Evolutionary conservation across 176 grass and related monocot species (phyloP), one percentile per base, ranked within the genome.

Genomic region (Ensete ventricosum): DNA sequence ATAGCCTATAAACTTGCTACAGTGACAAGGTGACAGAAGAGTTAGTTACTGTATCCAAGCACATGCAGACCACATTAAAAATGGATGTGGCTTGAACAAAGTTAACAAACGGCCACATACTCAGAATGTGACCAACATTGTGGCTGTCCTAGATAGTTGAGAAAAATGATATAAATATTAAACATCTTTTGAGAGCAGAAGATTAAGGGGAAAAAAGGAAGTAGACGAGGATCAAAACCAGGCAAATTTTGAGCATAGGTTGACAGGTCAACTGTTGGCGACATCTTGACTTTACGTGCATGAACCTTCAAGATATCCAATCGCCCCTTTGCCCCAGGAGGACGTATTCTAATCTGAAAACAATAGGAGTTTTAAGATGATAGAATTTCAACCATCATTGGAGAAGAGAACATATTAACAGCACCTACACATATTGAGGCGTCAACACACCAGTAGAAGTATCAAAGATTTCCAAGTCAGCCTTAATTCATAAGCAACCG

Each of bases 301-400:
- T 83, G 81, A 71, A 83, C 81, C 50, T 77, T 83, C 73, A 83
- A 72, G 75, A 83, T 72, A 69, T 83, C 81, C 19, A 83, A 76
- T 54, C 81, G 73, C 19, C 81, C 81, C 69, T 83, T 76, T 29
- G 60, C 66, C 9, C 65, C 62, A 19, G 81, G 64, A 62, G 81
- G 81, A 20, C 78, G 78, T 52, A 80, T 80, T 80, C 78, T 73
- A 19, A 80, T 73, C 78, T 73, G 67, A 23, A 73, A 80, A 78
- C 34, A 67, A 22, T 49, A 73, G 20, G 8, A 74, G 25, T 54
- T 13, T 16, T 25, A 55, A 7, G 25, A 26, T 11, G 10, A 53
- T 24, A 22, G 14, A 49, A 70, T n/a, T 14, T 19, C 27, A 50
- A 62, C 27, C 13, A 70, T 19, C 49, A 52, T 51, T 21, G 48